Percentiles rank a stretch among this genome's conserved stretches.
Conservation (phyloP, 1,284 basidiomycete species). For the Trichosporon faecale region DNA sequence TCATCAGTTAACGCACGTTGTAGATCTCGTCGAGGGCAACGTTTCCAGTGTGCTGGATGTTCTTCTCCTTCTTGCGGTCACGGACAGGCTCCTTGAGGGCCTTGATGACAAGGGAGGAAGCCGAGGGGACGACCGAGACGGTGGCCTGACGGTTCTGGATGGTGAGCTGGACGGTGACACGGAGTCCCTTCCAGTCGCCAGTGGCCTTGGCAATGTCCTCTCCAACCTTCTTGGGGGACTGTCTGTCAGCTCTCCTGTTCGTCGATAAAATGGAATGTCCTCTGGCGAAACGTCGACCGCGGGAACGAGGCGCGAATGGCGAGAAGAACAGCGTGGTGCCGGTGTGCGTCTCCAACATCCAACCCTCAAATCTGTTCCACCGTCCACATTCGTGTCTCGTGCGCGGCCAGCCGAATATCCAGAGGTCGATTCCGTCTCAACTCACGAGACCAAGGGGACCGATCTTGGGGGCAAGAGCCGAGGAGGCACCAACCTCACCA, state of each 20-base stretch:
- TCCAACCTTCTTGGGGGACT: constrained; percentile 99
- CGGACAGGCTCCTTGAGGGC: constrained; percentile 99
- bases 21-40: constrained; percentile 91
- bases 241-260: constrained; percentile 8
- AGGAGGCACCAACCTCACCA: constrained; percentile 99
- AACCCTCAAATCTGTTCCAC: too few relatives aligned
- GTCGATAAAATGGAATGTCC: not conserved
- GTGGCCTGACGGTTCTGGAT: constrained; percentile 99
- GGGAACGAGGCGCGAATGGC: not conserved
- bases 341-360: too few relatives aligned
- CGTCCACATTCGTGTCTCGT: not conserved
- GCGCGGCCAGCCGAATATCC: not conserved
- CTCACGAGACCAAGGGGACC: constrained; percentile 98
- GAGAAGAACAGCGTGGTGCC: too few relatives aligned
- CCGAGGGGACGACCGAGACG: constrained; percentile 95
- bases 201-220: constrained; percentile 99
- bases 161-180: constrained; percentile 97
- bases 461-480: constrained; percentile 98
- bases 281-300: not conserved
- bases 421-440: constrained; percentile 23
- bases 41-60: constrained; percentile 98
- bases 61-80: constrained; percentile 99
- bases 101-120: constrained; percentile 95
- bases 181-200: constrained; percentile 98
- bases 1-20: constrained; percentile 58